These are phyloP conservation scores for Colletotrichum eleusines DNA, from an alignment of 2,329 filamentous ascomycete species.

Conservation along the genomic window DNA sequence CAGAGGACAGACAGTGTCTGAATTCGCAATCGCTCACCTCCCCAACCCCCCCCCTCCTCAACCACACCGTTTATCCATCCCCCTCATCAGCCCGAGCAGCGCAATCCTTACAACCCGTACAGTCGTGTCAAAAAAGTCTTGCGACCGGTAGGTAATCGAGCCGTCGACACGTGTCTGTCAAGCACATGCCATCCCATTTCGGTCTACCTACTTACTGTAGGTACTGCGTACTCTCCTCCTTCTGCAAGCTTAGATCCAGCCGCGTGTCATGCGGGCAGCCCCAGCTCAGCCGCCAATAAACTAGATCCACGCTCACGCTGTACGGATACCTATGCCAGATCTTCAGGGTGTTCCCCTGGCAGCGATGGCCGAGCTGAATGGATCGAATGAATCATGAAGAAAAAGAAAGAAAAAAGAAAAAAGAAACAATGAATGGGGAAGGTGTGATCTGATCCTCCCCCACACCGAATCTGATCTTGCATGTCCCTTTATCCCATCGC, in stretches of 20 bases:
- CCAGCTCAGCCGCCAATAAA: background rate
- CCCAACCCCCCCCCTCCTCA: background rate
- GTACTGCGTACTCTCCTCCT: too few species aligned
- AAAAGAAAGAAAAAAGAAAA: background rate
- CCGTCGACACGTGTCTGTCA: conserved; percentile 7
- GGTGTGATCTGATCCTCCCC: background rate
- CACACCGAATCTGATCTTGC: conserved; percentile 12
- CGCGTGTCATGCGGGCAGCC: background rate
- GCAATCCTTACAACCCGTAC: background rate
- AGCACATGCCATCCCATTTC: background rate
- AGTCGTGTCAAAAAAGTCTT: background rate
- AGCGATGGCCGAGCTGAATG: background rate
- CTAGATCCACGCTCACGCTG: conserved; percentile 12
- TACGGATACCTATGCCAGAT: conserved; percentile 7
- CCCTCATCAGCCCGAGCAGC: background rate
- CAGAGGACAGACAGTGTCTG: background rate
- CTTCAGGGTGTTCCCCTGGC: background rate
- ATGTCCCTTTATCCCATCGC: background rate
- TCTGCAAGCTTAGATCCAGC: conserved; percentile 6
- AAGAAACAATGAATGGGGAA: too few species aligned
- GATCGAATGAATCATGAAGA: background rate
- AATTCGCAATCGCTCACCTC: background rate
- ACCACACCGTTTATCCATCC: background rate
- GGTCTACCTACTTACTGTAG: too few species aligned
- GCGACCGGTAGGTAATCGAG: background rate